Base-by-base conservation (phyloP, 192 early-diverging fungal species). In the Rhizophagus prolifer region DNA sequence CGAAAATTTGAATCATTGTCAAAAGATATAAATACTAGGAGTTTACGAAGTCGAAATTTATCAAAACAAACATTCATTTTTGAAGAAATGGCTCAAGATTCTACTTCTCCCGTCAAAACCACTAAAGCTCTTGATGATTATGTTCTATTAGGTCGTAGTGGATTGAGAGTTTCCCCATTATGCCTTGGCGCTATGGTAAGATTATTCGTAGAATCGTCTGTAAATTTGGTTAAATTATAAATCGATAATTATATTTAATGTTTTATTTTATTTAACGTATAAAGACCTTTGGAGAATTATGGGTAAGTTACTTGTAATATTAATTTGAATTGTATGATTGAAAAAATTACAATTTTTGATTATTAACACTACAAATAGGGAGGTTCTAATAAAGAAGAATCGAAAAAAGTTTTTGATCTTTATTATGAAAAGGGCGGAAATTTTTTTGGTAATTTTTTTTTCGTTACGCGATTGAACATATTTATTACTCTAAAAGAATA, bases 371-470 rank as follows among this genome's bases (percentile, higher is more conserved):
- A 4, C 1, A 30, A 58, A 25, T 77, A 83, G 82, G 82, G 82
- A 19, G 64, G 79, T 41, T 60, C 65, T 80, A 47, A 88, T 86
- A 78, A 82, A 80, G 82, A 85, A 16, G 63, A 80, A 10, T 70
- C 80, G 38, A 82, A 83, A 36, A 74, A 79, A 26, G 76, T 88
- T 36, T 82, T 89, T 59, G 87, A 89, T 61, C 72, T 71, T 19
- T 86, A 85, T 41, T 78, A 81, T 46, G 83, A 83, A 25, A 79
- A 72, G 8, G 86, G 87, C 0, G 85, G 83, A 71, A 84, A 87
- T 75, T 87, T 87, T 72, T 81, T 83, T 61, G 87, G 82, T 62
- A 85, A 28, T 4, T 0, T 31, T 41, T 41, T 41, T 41, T 41
- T 41, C 1, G 1, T 8, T 41, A 9, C 38, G 9, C 7, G 9